Evolutionary conservation across 192 early-diverging fungal species (phyloP).

Genomic region (Backusella westeae): DNA sequence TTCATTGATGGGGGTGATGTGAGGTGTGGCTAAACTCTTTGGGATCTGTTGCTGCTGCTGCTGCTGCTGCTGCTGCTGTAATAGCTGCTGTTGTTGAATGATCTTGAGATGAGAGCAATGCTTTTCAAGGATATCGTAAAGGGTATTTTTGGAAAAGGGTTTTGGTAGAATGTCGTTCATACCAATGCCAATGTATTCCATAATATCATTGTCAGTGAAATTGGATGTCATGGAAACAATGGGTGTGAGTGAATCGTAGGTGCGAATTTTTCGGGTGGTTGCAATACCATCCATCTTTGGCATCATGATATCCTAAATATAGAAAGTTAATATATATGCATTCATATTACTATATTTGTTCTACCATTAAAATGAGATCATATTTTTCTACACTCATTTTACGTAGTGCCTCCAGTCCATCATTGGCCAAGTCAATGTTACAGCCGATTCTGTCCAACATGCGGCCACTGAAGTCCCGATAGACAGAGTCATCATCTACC

Average conservation of each 20-base stretch:
- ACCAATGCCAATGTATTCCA: conserved; percentile 63
- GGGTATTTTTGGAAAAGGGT: conserved; percentile 57
- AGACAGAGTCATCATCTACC: conserved; percentile 70
- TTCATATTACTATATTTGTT: no score
- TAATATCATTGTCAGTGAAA: conserved; percentile 61
- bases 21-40: not conserved
- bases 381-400: conserved; percentile 64
- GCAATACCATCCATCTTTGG: conserved; percentile 69
- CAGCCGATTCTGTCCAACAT: conserved; percentile 68
- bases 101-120: conserved; percentile 52
- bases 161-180: conserved; percentile 79
- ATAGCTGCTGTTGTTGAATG: conserved; percentile 26
- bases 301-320: conserved; percentile 64
- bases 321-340: not conserved
- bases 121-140: conserved; percentile 56
- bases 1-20: not conserved
- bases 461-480: conserved; percentile 48
- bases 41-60: not conserved
- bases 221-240: conserved; percentile 80
- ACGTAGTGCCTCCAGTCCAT: conserved; percentile 66
- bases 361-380: conserved; percentile 74
- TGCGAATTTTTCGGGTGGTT: conserved; percentile 65
- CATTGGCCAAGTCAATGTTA: conserved; percentile 62
- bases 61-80: conserved; percentile 16
- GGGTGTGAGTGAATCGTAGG: conserved; percentile 65